Evolutionary conservation across 2,329 filamentous ascomycete species (phyloP), one percentile per base, ranked within the genome.

Genomic region (Clonostachys byssicola): DNA sequence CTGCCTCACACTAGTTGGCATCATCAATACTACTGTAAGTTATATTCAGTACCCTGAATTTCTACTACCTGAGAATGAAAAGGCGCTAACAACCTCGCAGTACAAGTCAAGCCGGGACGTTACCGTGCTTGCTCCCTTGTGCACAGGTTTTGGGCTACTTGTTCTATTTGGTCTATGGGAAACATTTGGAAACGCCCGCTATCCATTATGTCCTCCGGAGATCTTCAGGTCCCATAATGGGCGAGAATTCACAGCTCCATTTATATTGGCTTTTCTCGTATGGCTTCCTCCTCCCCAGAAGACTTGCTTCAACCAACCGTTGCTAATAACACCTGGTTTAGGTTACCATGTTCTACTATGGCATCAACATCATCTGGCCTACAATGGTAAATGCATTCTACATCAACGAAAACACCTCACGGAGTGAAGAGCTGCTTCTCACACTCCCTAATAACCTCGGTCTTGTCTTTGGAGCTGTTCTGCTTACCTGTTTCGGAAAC

Each of bases 381-480:
- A 70, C 68, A 10, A 73, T 74, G 70, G 73, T 74, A 44, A 66
- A 73, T 6, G 70, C 92, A 3, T 73, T 83, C 35, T 56, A 91
- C 52, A 92, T 92, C 59, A 80, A 90, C 55, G 87, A 92, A 61
- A 82, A 78, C 23, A 70, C 66, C 46, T 78, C 88, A 4, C 79
- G 89, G 34, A 83, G 83, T 0, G 71, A 92, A 52, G 2, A 85
- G 86, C 0, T 78, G 87, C 0, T 92, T 92, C 3, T 76, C 5
- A 68, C 70, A 2, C 55, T 74, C 16, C 68, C 67, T 0, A 68
- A 71, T 52, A 71, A 71, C 7, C 56, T 76, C 33, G 74, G 65
- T 14, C 67, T 76, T 14, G 55, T 63, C 5, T 60, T 66, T 34
- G 72, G 72, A 42, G 71, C 71, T 2, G 56, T 67, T 0, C 51